Conservation (phyloP, 75 land plant genomes). For the Picea glauca region DNA sequence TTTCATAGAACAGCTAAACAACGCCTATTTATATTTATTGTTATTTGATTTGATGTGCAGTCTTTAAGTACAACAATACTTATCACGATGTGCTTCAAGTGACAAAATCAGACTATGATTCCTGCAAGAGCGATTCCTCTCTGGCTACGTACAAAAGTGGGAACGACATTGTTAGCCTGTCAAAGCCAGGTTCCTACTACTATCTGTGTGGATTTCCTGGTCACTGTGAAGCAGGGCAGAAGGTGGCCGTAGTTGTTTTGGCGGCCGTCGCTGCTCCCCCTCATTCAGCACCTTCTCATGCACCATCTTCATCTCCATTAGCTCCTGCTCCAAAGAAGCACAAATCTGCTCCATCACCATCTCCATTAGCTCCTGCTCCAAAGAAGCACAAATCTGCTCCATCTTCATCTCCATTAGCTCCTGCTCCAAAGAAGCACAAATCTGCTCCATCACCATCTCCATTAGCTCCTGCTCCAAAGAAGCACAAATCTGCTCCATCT, state of each 20-base stretch:
- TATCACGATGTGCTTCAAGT: conserved; percentile 69
- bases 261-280: not conserved
- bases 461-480: not conserved
- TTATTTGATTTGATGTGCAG: conserved; percentile 16
- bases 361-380: too few relatives aligned
- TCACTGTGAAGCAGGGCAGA: conserved; percentile 74
- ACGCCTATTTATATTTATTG: not conserved
- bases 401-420: conserved; percentile 3
- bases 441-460: not conserved
- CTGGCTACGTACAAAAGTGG: conserved; percentile 40
- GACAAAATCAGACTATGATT: conserved; percentile 34
- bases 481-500: not conserved
- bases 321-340: too few relatives aligned
- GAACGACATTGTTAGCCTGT: conserved; percentile 42
- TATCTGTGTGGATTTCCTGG: conserved; percentile 69
- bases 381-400: too few relatives aligned
- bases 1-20: too few relatives aligned
- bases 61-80: conserved; percentile 47
- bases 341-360: too few relatives aligned
- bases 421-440: not conserved
- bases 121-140: conserved; percentile 48
- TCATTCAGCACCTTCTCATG: not conserved
- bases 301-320: too few relatives aligned
- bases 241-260: conserved; percentile 36
- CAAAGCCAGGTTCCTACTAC: conserved; percentile 43